Conservation (phyloP, 495 filamentous ascomycete species). For the Aspergillus homomorphus region DNA sequence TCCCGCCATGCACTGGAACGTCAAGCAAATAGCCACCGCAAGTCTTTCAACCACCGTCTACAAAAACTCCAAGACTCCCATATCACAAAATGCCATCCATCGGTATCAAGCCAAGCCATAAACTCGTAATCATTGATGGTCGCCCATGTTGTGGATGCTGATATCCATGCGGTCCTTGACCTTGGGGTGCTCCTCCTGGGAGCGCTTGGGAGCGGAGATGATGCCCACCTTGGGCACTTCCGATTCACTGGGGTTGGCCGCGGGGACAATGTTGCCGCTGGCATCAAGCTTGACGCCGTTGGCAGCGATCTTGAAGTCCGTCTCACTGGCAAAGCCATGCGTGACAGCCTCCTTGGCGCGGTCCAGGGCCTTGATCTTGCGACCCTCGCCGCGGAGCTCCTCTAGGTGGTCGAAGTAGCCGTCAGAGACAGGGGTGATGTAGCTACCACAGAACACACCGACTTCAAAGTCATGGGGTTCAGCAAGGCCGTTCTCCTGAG, state of each 20-base stretch:
- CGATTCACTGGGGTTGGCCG: slow-evolving; percentile 31
- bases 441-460: slow-evolving; percentile 93
- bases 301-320: slow-evolving; percentile 60
- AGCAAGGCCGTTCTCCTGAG: slow-evolving; percentile 50
- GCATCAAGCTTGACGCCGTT: slow-evolving; percentile 58
- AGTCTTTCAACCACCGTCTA: slow-evolving; percentile 20
- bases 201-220: slow-evolving; percentile 19
- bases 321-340: slow-evolving; percentile 59
- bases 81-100: slow-evolving; percentile 10
- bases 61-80: slow-evolving; percentile 26
- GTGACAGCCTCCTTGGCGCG: slow-evolving; percentile 66
- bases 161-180: slow-evolving; percentile 57
- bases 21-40: slow-evolving; percentile 19
- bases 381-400: slow-evolving; percentile 65
- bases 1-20: slow-evolving; percentile 15
- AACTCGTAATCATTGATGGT: slow-evolving; percentile 37
- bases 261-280: slow-evolving; percentile 57
- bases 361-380: slow-evolving; percentile 68
- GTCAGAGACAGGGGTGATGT: slow-evolving; percentile 78
- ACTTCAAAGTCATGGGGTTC: slow-evolving; percentile 73
- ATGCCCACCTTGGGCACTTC: slow-evolving; percentile 40
- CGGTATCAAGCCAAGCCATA: slow-evolving; percentile 9
- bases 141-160: slow-evolving; percentile 57
- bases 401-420: slow-evolving; percentile 88
- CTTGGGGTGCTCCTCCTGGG: slow-evolving; percentile 35